Base-by-base conservation (phyloP, 1,284 basidiomycete species). In the Clitocybe nebularis region DNA sequence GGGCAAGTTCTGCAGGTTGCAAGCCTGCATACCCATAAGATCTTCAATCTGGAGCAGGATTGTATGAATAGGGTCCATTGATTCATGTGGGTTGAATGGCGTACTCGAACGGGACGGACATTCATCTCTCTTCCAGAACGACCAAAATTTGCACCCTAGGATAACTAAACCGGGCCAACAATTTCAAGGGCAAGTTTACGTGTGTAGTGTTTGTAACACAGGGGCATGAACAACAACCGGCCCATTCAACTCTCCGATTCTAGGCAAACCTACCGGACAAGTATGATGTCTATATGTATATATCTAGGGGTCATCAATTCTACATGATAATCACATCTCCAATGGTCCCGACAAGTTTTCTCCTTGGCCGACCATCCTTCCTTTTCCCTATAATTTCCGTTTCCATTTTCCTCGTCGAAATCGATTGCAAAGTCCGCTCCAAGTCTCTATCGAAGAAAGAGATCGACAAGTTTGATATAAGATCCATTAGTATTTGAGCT, bases 1-100 rank as follows among this genome's bases (percentile, higher is more conserved):
- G 1, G 93, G 93, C 11, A 96, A 70, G 59, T 95, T 95, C 62
- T 93, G 87, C 51, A 95, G 70, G 67, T 96, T 96, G 64, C 89
- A 91, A 50, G 91, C 86, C 53, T 80, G 93, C 93, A 96, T 96
- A 21, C 88, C 91, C 55, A 81, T 71, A 40, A 73, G 61, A 46
- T 74, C 72, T 33, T 71, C 69, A n/a, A 72, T 64, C 69, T 71
- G 23, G 5, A 34, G 24, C 13, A 17, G 20, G 7, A n/a, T n/a
- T 28, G 21, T 28, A n/a, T 25, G 14, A 11, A 22, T 26, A 23
- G 10, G 14, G 17, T 11, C 1, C 11, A 7, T n/a, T 11, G 21
- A 34, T 4, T 17, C 7, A 28, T 28, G 28, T 23, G 35, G 24
- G 16, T 23, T 14, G 28, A 36, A 39, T 19, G n/a, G 47, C 72